Conservation (phyloP, 441 rosid genomes). For the Metrosideros polymorpha region DNA sequence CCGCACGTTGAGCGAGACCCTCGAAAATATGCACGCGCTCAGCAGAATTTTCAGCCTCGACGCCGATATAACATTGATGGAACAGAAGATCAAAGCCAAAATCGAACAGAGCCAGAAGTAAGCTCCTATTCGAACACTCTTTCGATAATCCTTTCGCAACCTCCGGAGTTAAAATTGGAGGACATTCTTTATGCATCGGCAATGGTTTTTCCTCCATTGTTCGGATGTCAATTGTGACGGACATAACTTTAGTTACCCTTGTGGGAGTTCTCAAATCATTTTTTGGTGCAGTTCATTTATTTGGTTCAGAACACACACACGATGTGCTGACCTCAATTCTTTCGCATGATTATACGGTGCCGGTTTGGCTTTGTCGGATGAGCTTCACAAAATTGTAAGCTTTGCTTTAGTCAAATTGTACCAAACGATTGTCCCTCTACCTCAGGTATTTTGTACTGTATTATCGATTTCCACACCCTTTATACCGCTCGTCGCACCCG, state of each 20-base stretch:
- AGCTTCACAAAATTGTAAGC: not conserved
- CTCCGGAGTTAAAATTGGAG: conserved; percentile 18
- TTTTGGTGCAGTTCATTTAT: not conserved
- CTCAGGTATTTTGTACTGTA: not conserved
- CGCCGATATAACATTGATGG: not conserved
- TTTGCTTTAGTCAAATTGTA: not conserved
- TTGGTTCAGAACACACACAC: not conserved
- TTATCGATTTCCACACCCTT: not conserved
- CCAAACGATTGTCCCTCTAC: not conserved
- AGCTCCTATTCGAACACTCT: not conserved
- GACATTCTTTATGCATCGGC: conserved; percentile 6
- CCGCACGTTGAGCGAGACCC: conserved; percentile 5
- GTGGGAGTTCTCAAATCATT: not conserved
- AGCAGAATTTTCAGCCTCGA: conserved; percentile 11
- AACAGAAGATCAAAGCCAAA: conserved; percentile 9
- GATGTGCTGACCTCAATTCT: not conserved
- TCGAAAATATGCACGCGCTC: conserved; percentile 11
- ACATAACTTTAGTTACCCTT: not conserved
- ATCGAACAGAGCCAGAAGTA: conserved; percentile 4
- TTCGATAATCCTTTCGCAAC: not conserved
- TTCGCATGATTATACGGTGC: not conserved
- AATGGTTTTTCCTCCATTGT: not conserved
- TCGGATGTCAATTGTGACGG: not conserved
- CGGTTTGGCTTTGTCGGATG: not conserved
- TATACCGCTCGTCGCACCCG: not conserved